Evolutionary conservation across 768 basidiomycete genomes (phyloP).

Genomic region (Aureoboletus auriporus): DNA sequence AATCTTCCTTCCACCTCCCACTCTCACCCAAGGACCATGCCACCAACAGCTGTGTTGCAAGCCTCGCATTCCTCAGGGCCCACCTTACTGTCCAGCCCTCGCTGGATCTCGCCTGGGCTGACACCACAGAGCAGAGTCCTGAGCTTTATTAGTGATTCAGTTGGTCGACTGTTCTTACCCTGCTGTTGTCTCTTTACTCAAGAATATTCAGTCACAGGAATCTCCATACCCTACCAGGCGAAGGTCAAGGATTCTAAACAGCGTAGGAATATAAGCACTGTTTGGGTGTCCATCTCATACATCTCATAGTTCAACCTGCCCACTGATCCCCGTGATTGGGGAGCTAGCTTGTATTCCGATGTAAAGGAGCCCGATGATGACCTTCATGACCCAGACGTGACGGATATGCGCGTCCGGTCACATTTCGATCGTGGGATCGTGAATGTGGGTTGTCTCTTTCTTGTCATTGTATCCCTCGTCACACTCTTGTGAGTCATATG

Average conservation of each 20-base stretch:
- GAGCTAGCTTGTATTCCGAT: slow-evolving; percentile 52
- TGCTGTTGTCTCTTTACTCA: neutral
- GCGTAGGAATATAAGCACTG: slow-evolving; percentile 26
- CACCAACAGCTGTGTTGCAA: neutral
- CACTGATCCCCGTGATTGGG: slow-evolving; percentile 66
- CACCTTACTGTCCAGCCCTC: slow-evolving; percentile 9
- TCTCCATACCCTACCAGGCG: slow-evolving; percentile 40
- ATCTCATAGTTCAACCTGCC: slow-evolving; percentile 53
- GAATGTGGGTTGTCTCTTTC: slow-evolving; percentile 67
- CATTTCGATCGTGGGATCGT: slow-evolving; percentile 57
- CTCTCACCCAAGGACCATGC: slow-evolving; percentile 12
- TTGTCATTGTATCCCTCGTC: slow-evolving; percentile 46
- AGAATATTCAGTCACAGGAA: slow-evolving; percentile 18
- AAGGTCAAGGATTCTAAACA: slow-evolving; percentile 31
- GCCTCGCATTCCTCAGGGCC: slow-evolving; percentile 8
- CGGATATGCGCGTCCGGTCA: slow-evolving; percentile 29
- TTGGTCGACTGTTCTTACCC: slow-evolving; percentile 1
- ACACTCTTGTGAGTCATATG: slow-evolving; percentile 54
- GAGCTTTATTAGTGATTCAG: slow-evolving; percentile 26
- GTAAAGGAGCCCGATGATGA: slow-evolving; percentile 65
- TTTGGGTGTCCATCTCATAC: neutral
- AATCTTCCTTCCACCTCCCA: neutral
- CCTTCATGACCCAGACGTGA: slow-evolving; percentile 61
- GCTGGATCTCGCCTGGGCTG: slow-evolving; percentile 5
- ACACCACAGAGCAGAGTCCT: slow-evolving; percentile 19